These are phyloP conservation scores for Trichosanthes cucumerina DNA, from an alignment of 306 rosid species.

Conservation along the genomic window DNA sequence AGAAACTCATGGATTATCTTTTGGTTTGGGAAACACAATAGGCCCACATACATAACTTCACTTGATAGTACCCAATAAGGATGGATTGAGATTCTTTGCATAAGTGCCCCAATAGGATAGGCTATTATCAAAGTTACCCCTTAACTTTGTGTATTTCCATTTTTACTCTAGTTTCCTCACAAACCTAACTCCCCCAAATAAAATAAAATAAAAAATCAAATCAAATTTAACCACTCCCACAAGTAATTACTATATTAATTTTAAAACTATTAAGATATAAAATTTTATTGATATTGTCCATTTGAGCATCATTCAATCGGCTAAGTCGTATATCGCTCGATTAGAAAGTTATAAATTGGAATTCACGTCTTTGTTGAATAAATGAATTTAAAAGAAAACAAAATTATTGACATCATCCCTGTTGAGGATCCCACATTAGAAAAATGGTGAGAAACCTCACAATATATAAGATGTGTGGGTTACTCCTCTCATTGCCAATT, in stretches of 20 bases:
- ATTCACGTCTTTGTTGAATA: no score
- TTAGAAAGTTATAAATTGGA: no score
- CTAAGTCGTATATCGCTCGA: no score
- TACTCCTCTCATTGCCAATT: no score
- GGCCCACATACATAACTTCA: conserved; percentile 2
- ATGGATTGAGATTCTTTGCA: not conserved
- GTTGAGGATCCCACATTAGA: no score
- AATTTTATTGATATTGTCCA: not conserved
- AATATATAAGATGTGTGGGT: no score
- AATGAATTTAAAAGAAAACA: no score
- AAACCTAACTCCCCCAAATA: not conserved
- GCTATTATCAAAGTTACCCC: not conserved
- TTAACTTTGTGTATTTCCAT: not conserved
- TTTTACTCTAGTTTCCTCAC: not conserved
- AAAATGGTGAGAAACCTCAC: no score
- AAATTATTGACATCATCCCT: no score
- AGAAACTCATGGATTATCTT: not conserved
- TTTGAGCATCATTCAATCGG: no score
- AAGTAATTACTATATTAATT: not conserved
- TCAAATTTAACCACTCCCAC: not conserved
- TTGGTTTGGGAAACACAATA: not conserved
- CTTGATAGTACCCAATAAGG: not conserved
- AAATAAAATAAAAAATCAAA: not conserved
- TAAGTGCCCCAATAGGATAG: not conserved
- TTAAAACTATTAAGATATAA: no score